Conservation (phyloP, 1,284 basidiomycete species). For the Ceratobasidium papillatum region DNA sequence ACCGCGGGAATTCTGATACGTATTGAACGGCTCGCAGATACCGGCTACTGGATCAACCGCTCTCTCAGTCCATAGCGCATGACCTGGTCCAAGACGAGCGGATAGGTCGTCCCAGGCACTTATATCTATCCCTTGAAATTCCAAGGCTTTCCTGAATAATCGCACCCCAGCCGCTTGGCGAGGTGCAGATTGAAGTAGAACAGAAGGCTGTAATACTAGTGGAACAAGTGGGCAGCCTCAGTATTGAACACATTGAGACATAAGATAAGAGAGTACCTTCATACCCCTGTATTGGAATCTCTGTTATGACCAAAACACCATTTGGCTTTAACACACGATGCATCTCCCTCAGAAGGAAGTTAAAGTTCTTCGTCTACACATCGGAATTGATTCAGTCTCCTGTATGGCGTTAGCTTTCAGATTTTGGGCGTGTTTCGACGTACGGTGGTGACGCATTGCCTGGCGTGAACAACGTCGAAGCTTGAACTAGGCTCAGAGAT, state of each 20-base stretch:
- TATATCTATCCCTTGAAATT: slow-evolving; percentile 2
- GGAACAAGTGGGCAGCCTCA: too few relatives aligned
- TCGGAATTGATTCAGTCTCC: too few relatives aligned
- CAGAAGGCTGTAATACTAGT: background rate
- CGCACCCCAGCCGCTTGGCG: background rate
- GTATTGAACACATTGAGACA: background rate
- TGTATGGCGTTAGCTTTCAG: too few relatives aligned
- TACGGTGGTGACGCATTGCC: background rate
- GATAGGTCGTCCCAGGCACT: background rate
- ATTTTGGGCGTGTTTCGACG: too few relatives aligned
- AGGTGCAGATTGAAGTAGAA: background rate
- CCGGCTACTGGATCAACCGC: background rate
- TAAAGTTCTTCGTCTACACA: slow-evolving; percentile 21
- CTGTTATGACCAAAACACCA: background rate
- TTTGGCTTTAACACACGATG: slow-evolving; percentile 16
- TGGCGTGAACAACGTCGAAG: slow-evolving; percentile 20
- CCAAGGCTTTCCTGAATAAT: background rate
- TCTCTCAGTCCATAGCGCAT: background rate
- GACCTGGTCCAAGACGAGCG: background rate
- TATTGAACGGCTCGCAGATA: too few relatives aligned
- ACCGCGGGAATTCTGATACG: background rate
- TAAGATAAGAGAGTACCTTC: background rate
- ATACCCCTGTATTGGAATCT: background rate
- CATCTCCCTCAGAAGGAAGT: slow-evolving; percentile 3
- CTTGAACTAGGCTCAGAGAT: background rate